These are phyloP conservation scores for Musa acuminata DNA, from an alignment of 176 grass and related monocot species.

Conservation along the genomic window DNA sequence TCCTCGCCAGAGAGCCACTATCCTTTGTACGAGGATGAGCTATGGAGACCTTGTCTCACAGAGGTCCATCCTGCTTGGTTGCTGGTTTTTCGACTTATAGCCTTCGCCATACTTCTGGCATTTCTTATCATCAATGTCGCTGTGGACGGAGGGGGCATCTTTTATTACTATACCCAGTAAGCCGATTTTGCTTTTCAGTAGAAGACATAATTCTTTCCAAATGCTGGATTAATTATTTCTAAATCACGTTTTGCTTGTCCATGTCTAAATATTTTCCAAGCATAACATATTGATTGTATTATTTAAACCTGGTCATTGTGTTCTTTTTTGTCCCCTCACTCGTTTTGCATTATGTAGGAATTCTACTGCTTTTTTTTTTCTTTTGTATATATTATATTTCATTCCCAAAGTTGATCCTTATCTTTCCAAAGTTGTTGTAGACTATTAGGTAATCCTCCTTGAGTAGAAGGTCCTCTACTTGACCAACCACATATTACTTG, in stretches of 20 bases:
- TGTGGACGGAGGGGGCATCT: conserved; percentile 44
- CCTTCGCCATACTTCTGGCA: conserved; percentile 35
- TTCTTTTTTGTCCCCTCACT: not conserved
- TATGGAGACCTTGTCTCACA: conserved; percentile 58
- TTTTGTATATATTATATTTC: too few species aligned
- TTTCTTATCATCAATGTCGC: conserved; percentile 35
- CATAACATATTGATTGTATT: too few species aligned
- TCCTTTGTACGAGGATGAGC: conserved; percentile 43
- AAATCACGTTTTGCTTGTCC: too few species aligned
- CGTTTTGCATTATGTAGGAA: not conserved
- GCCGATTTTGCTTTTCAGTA: too few species aligned
- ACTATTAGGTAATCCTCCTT: too few species aligned
- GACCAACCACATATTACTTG: too few species aligned
- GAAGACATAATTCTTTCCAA: too few species aligned
- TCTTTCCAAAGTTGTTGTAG: too few species aligned
- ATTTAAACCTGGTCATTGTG: not conserved
- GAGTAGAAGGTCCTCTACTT: too few species aligned
- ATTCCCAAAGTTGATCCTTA: too few species aligned
- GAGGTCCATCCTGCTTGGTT: conserved; percentile 69
- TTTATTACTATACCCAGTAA: conserved; percentile 81
- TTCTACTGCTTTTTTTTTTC: not conserved
- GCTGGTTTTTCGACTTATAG: conserved; percentile 41
- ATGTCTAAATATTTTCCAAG: too few species aligned
- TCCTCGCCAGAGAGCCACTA: not conserved
- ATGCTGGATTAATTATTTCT: too few species aligned